Evolutionary conservation across 1,284 basidiomycete genomes (phyloP), one percentile per base, ranked within the genome.

Genomic region (Lentinula novae-zelandiae): DNA sequence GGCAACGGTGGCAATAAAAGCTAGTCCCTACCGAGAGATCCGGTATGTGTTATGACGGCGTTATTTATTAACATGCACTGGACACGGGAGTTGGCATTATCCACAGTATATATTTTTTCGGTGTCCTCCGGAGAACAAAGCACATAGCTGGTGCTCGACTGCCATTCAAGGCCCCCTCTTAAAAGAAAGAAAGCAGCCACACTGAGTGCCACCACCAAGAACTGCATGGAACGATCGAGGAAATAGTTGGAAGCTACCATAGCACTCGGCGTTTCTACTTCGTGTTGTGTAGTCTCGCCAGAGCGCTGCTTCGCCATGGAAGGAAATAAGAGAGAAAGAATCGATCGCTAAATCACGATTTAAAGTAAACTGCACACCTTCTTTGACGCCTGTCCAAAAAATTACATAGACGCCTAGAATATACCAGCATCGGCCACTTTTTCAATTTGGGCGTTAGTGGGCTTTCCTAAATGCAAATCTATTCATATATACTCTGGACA

Each of bases 41-140:
- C 88, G 6, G 73, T 78, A 53, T 81, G 80, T n/a, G 76, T 63
- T 61, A 90, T 83, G 60, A 73, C 70, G 46, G 75, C 71, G 33
- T 75, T 76, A 53, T 79, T 71, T 27, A 90, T 75, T 33, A 86
- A 76, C 39, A 90, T 75, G 67, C 88, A 90, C 64, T 90, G 81
- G 2, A 77, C 79, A 52, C 71, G 75, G 13, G 78, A 71, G 60
- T 80, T 78, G 33, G 70, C 60, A 13, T 72, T 70, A 67, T 90
- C 84, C 15, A 89, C 85, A 10, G 84, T 87, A 64, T 88, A 87
- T 54, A 90, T 78, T 44, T 75, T 73, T 49, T 75, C 65, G 27
- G 42, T 31, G 17, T 77, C 77, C 22, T 79, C 73, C 53, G 68
- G 75, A 27, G 87, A 84, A 69, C 88, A 90, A 12, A 90, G 66